Percentiles rank a stretch among this genome's conserved stretches.
Evolutionary conservation across 352 stramenopile species (phyloP).

Genomic region (Globisporangium emineosum): DNA sequence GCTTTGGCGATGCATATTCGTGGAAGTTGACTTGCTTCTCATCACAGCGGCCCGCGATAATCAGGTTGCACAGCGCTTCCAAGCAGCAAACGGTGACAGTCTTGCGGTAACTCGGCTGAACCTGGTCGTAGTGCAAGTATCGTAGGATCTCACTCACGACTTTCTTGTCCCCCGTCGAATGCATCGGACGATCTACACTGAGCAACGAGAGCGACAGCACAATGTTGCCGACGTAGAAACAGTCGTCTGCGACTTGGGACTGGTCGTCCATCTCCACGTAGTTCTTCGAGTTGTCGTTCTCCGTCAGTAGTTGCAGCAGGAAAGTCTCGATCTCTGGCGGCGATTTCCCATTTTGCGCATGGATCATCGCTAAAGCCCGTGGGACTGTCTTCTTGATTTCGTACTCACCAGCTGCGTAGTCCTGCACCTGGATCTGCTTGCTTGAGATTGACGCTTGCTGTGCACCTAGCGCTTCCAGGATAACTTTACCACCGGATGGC

Average conservation of each 20-base stretch:
- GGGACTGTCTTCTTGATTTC: slow-evolving; percentile 88
- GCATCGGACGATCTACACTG: slow-evolving; percentile 52
- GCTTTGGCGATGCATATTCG: slow-evolving; percentile 68
- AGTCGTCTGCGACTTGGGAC: slow-evolving; percentile 80
- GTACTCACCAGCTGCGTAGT: slow-evolving; percentile 83
- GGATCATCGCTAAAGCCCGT: slow-evolving; percentile 70
- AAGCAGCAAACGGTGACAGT: slow-evolving; percentile 81
- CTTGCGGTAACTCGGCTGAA: slow-evolving; percentile 80
- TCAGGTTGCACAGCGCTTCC: slow-evolving; percentile 76
- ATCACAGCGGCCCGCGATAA: slow-evolving; percentile 62
- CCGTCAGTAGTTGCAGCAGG: slow-evolving; percentile 67
- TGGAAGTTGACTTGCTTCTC: slow-evolving; percentile 70
- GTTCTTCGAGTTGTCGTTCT: slow-evolving; percentile 90
- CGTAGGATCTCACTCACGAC: slow-evolving; percentile 74
- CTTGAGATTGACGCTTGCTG: slow-evolving; percentile 79
- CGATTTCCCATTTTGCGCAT: slow-evolving; percentile 73
- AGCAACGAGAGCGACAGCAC: slow-evolving; percentile 72
- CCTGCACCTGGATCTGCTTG: slow-evolving; percentile 84
- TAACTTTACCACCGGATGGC: slow-evolving; percentile 77
- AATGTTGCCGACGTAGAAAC: slow-evolving; percentile 81
- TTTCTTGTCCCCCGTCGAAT: slow-evolving; percentile 40
- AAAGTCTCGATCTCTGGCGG: slow-evolving; percentile 79
- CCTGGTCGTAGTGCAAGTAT: slow-evolving; percentile 82
- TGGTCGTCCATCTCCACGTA: slow-evolving; percentile 88
- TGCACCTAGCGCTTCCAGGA: slow-evolving; percentile 71